Percentiles rank a stretch among this genome's conserved stretches.
These are phyloP conservation scores for Penicillium flavigenum DNA, from an alignment of 495 filamentous ascomycete genomes.

Conservation along the genomic window DNA sequence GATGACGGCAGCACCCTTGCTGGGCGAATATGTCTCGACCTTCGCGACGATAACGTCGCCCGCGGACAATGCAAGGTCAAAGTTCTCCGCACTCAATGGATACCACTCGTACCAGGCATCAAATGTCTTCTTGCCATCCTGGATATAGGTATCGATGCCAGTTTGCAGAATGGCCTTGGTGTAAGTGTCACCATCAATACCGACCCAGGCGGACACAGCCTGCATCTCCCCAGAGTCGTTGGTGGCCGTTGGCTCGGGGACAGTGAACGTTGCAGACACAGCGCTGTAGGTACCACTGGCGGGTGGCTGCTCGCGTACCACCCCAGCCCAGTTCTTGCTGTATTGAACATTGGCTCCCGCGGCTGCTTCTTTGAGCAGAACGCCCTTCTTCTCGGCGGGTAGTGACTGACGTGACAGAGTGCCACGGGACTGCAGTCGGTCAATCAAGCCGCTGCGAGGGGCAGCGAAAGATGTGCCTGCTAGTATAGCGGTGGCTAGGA, in stretches of 20 bases:
- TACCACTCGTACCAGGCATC: slow-evolving; percentile 69
- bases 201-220: slow-evolving; percentile 61
- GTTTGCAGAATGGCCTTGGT: slow-evolving; percentile 58
- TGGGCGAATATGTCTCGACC: slow-evolving; percentile 47
- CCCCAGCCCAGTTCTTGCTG: slow-evolving; percentile 61
- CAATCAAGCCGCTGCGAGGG: slow-evolving; percentile 26
- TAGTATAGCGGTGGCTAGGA: slow-evolving; percentile 27
- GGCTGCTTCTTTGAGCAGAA: slow-evolving; percentile 21
- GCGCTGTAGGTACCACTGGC: slow-evolving; percentile 46
- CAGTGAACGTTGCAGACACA: slow-evolving; percentile 56
- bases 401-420: slow-evolving; percentile 27
- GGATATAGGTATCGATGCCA: slow-evolving; percentile 57
- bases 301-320: slow-evolving; percentile 49
- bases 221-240: slow-evolving; percentile 35
- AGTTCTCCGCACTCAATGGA: slow-evolving; percentile 56
- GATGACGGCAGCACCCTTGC: slow-evolving; percentile 53
- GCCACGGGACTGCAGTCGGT: slow-evolving; percentile 32
- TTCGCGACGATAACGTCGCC: slow-evolving; percentile 59
- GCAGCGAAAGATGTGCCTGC: slow-evolving; percentile 31
- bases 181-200: slow-evolving; percentile 61
- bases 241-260: slow-evolving; percentile 51
- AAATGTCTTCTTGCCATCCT: slow-evolving; percentile 38
- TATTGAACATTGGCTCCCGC: slow-evolving; percentile 40
- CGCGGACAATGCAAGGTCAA: slow-evolving; percentile 51
- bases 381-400: slow-evolving; percentile 20